phyloP scores from a whole-genome alignment of 345 rosid genomes.

The Hirschfeldia incana region DNA sequence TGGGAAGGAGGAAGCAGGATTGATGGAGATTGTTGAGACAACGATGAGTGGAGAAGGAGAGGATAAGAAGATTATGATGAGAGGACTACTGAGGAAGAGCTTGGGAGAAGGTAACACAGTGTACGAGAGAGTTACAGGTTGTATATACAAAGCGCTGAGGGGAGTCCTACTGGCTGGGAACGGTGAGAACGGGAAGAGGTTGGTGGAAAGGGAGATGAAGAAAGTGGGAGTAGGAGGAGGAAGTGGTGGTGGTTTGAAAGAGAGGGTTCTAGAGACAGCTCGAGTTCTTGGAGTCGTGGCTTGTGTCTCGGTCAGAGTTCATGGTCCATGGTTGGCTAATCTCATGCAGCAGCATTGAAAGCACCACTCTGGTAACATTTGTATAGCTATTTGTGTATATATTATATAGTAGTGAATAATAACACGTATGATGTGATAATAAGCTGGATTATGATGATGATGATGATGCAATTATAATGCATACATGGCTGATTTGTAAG shows the following conservation, averaged over 20 bases:
- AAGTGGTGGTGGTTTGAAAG: constrained; percentile 42
- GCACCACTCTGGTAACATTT: constrained; percentile 13
- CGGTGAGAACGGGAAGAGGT: constrained; percentile 50
- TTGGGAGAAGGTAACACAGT: constrained; percentile 76
- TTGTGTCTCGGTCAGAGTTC: constrained; percentile 58
- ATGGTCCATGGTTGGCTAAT: constrained; percentile 64
- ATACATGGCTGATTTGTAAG: constrained; percentile 40
- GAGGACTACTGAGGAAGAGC: constrained; percentile 67
- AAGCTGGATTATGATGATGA: constrained; percentile 32
- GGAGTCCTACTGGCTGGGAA: constrained; percentile 70
- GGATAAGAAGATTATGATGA: constrained; percentile 62
- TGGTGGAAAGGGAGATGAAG: constrained; percentile 56
- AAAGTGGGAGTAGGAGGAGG: constrained; percentile 52
- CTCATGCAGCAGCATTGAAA: constrained; percentile 36
- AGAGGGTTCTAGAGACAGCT: constrained; percentile 61
- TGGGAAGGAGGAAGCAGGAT: constrained; percentile 48
- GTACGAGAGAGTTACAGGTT: constrained; percentile 64
- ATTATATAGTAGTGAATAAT: constrained; percentile 3
- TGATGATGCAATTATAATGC: constrained; percentile 19
- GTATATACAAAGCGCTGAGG: constrained; percentile 64
- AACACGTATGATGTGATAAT: constrained; percentile 29
- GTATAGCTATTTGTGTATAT: constrained; percentile 28
- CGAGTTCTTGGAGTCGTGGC: constrained; percentile 65
- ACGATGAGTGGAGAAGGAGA: constrained; percentile 43
- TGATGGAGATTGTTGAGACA: constrained; percentile 59